These are phyloP conservation scores for Pythium rishiriense DNA, from an alignment of 352 stramenopile genomes.

Conservation along the genomic window DNA sequence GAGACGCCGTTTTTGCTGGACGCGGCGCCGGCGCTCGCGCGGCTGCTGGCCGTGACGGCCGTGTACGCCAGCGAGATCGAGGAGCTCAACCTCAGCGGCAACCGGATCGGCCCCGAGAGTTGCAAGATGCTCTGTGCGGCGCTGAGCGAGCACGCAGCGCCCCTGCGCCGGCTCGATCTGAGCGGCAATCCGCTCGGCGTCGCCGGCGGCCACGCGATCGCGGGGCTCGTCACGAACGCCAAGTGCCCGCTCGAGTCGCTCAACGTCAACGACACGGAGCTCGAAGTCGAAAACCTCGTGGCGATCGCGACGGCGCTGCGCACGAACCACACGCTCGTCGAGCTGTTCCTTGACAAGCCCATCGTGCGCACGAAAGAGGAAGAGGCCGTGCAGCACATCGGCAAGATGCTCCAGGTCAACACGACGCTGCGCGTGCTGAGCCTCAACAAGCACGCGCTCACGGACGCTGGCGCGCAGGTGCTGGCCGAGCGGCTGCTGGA, in stretches of 20 bases:
- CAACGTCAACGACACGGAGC: slow-evolving; percentile 53
- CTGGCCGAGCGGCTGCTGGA: slow-evolving; percentile 69
- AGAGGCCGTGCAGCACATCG: slow-evolving; percentile 68
- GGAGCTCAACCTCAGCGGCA: slow-evolving; percentile 59
- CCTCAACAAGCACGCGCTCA: slow-evolving; percentile 72
- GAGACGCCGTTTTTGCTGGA: slow-evolving; percentile 53
- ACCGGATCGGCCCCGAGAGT: slow-evolving; percentile 59
- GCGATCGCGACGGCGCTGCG: slow-evolving; percentile 58
- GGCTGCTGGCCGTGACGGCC: slow-evolving; percentile 47
- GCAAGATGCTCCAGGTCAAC: slow-evolving; percentile 80
- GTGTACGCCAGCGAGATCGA: slow-evolving; percentile 54
- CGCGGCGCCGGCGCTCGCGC: slow-evolving; percentile 40
- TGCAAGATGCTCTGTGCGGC: slow-evolving; percentile 54
- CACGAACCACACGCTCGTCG: slow-evolving; percentile 36
- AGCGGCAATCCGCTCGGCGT: slow-evolving; percentile 54
- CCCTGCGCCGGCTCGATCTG: slow-evolving; percentile 47
- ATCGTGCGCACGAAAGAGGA: slow-evolving; percentile 61
- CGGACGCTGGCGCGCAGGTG: slow-evolving; percentile 65
- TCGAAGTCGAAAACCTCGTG: slow-evolving; percentile 67
- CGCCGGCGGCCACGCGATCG: slow-evolving; percentile 50
- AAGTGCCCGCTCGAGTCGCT: slow-evolving; percentile 46
- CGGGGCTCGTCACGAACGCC: slow-evolving; percentile 37
- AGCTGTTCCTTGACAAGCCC: slow-evolving; percentile 66
- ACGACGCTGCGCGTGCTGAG: slow-evolving; percentile 52
- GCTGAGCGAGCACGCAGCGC: slow-evolving; percentile 36